Percentiles rank a stretch among this genome's conserved stretches.
Conservation (phyloP, 1,284 basidiomycete genomes). For the Boletus semigastroideus region DNA sequence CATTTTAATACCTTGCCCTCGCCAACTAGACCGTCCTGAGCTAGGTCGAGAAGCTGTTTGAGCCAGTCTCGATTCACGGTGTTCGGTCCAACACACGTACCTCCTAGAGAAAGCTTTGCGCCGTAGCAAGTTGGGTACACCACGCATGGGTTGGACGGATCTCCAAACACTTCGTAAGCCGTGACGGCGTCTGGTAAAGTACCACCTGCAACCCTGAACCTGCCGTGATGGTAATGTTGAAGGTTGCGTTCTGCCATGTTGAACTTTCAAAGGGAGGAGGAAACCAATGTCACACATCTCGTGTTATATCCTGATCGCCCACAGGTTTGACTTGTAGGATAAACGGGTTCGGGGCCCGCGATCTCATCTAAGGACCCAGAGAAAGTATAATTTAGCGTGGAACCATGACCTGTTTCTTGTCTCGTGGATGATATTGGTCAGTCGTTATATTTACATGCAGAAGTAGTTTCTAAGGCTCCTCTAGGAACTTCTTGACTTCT, state of each 20-base stretch:
- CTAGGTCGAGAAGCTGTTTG: conserved; percentile 28
- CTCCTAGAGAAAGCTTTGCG: conserved; percentile 22
- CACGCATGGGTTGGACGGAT: conserved; percentile 21
- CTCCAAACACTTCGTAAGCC: conserved; percentile 21
- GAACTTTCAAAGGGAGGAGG: not conserved
- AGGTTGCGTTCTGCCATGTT: not conserved
- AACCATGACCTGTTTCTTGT: not conserved
- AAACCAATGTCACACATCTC: not conserved
- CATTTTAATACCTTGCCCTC: conserved; percentile 39
- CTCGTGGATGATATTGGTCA: not conserved
- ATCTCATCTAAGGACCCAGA: not conserved
- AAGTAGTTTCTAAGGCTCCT: conserved; percentile 19
- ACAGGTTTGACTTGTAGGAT: not conserved
- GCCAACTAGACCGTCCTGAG: conserved; percentile 48
- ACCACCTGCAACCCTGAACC: conserved; percentile 23
- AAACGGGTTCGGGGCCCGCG: not conserved
- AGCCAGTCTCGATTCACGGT: not conserved
- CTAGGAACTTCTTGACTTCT: conserved; percentile 40
- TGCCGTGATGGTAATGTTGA: conserved; percentile 22
- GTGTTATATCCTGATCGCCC: not conserved
- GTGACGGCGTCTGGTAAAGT: conserved; percentile 25
- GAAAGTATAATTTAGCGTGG: not conserved
- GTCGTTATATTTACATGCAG: conserved; percentile 10
- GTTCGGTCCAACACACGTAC: conserved; percentile 3
- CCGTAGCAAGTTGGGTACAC: conserved; percentile 23